Evolutionary conservation across 441 rosid genomes (phyloP).

Genomic region (Gossypium schwendimanii): DNA sequence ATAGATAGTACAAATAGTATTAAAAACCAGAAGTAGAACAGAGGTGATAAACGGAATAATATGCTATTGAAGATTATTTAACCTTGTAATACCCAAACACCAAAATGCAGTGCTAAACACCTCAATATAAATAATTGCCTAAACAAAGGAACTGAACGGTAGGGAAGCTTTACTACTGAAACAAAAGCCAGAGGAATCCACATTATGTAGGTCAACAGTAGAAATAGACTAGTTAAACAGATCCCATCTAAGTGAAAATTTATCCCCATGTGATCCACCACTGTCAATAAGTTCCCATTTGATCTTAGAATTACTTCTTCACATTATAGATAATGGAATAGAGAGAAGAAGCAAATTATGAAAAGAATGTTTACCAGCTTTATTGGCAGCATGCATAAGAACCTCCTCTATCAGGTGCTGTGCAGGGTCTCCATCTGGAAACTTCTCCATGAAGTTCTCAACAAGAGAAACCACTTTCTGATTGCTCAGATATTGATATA

Average conservation of each 20-base stretch:
- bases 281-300: background rate
- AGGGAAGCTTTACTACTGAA: background rate
- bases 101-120: background rate
- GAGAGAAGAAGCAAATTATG: background rate
- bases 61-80: background rate
- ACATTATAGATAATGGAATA: background rate
- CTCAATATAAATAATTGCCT: background rate
- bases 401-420: conserved; percentile 87
- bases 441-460: conserved; percentile 76
- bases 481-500: conserved; percentile 88
- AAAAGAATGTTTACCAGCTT: conserved; percentile 57
- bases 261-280: background rate
- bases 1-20: background rate
- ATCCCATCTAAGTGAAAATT: background rate
- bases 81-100: background rate
- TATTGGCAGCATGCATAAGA: conserved; percentile 85
- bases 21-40: background rate
- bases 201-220: background rate
- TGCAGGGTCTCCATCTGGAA: conserved; percentile 96
- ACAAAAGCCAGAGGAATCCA: background rate
- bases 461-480: conserved; percentile 81
- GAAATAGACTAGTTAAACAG: background rate
- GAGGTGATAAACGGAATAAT: background rate
- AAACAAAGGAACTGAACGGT: background rate
- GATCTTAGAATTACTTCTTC: conserved; percentile 8